A percentile compares a stretch with the other conserved stretches of the same genome.
phyloP scores from a whole-genome alignment of 106 monocot species.

The Iris macrosiphon region DNA sequence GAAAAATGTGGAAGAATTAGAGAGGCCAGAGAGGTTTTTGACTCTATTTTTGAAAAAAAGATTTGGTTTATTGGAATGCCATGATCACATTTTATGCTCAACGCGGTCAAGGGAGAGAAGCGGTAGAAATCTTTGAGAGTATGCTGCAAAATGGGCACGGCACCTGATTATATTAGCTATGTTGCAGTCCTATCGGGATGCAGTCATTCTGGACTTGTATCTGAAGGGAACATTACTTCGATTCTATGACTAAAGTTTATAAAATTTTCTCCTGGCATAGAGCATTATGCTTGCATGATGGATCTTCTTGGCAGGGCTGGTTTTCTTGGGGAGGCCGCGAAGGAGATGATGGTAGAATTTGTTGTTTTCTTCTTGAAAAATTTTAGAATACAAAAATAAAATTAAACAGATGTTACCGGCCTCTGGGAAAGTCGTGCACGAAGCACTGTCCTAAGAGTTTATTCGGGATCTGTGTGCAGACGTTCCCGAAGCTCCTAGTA shows the following conservation, averaged over 20 bases:
- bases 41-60: conserved; percentile 52
- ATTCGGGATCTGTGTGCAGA: too few species aligned
- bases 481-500: too few species aligned
- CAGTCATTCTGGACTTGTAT: conserved; percentile 69
- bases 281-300: conserved; percentile 84
- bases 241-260: conserved; percentile 50
- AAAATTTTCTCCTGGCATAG: conserved; percentile 41
- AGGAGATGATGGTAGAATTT: too few species aligned
- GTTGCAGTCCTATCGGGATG: conserved; percentile 74
- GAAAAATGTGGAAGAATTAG: conserved; percentile 64
- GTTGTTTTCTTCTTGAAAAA: too few species aligned
- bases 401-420: too few species aligned
- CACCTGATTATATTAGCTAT: conserved; percentile 73
- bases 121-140: conserved; percentile 46
- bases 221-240: conserved; percentile 64
- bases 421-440: too few species aligned
- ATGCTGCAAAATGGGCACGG: conserved; percentile 37
- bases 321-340: conserved; percentile 51
- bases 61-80: conserved; percentile 81
- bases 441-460: too few species aligned
- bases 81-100: conserved; percentile 85
- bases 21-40: conserved; percentile 47
- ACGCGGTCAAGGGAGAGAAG: conserved; percentile 63
- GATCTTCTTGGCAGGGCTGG: conserved; percentile 78
- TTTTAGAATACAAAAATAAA: too few species aligned